Base-by-base conservation (phyloP, 1,284 basidiomycete genomes). In the Ustilago trichophora region DNA sequence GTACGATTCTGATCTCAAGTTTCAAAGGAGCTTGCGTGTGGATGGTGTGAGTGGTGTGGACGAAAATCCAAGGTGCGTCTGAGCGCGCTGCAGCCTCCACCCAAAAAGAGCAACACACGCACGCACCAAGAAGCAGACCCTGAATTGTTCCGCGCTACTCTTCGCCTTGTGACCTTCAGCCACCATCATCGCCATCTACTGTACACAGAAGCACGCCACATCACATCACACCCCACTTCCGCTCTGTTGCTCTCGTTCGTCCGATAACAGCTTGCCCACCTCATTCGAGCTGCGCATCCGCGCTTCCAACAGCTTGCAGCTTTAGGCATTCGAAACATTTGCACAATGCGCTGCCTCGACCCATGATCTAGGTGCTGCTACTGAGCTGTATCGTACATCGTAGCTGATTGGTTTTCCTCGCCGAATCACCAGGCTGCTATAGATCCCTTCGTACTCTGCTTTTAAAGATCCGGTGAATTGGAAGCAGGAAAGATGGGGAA, bases 121-220 rank as follows among this genome's bases (percentile, higher is more conserved):
- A 31, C 29, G 49, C 49, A 49, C 50, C 49, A 34, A 45, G 31
- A 33, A 10, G 36, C 21, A 22, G 47, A 50, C 52, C 51, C 58
- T 54, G 46, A 54, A 50, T 36, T 54, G 38, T n/a, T n/a, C n/a
- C n/a, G 32, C 27, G 15, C 11, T 29, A 29, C 9, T 6, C 32
- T 13, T 13, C 32, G n/a, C 37, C 16, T 38, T 26, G 27, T 35
- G 22, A 33, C 15, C 42, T 25, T 22, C 6, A 29, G 7, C 18
- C 34, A 35, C 40, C 26, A 40, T 45, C 43, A 24, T 29, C 40
- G 12, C 18, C 26, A 6, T 42, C 24, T 29, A n/a, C n/a, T n/a
- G n/a, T n/a, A n/a, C n/a, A n/a, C n/a, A n/a, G n/a, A n/a, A n/a
- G n/a, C n/a, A n/a, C n/a, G n/a, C n/a, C n/a, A n/a, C n/a, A n/a